These are phyloP conservation scores for Mariannaea elegans DNA, from an alignment of 2,329 filamentous ascomycete genomes.

Conservation along the genomic window DNA sequence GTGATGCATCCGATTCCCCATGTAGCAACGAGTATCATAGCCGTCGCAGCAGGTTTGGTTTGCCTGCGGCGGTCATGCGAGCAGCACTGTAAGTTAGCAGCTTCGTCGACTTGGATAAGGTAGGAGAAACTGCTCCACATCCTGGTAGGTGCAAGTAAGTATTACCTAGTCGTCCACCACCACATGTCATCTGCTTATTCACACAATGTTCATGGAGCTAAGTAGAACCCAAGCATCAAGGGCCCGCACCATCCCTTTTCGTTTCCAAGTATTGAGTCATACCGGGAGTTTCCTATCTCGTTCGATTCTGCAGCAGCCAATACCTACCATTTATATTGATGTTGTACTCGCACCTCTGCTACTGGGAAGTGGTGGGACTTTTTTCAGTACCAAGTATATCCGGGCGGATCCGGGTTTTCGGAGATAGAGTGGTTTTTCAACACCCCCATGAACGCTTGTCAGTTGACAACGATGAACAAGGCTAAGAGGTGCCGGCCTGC, in stretches of 20 bases:
- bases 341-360: no score
- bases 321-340: not conserved
- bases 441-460: not conserved
- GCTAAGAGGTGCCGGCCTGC: not conserved
- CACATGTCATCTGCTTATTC: not conserved
- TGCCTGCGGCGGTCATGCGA: no score
- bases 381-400: conserved; percentile 1
- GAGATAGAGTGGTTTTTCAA: not conserved
- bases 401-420: conserved; percentile 2
- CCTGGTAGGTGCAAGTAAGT: not conserved
- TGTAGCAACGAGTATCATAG: not conserved
- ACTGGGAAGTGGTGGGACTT: not conserved
- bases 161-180: not conserved
- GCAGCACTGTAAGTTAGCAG: no score
- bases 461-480: not conserved
- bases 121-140: not conserved
- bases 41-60: not conserved
- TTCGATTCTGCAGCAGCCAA: not conserved
- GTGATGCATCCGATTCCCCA: not conserved
- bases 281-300: conserved; percentile 5
- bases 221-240: no score
- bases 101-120: no score
- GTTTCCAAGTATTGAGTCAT: not conserved
- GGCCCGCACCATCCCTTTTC: not conserved
- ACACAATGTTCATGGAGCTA: not conserved